Percentiles rank a stretch among this genome's conserved stretches.
Conservation (phyloP, 345 rosid genomes). For the Syzygium oleosum region DNA sequence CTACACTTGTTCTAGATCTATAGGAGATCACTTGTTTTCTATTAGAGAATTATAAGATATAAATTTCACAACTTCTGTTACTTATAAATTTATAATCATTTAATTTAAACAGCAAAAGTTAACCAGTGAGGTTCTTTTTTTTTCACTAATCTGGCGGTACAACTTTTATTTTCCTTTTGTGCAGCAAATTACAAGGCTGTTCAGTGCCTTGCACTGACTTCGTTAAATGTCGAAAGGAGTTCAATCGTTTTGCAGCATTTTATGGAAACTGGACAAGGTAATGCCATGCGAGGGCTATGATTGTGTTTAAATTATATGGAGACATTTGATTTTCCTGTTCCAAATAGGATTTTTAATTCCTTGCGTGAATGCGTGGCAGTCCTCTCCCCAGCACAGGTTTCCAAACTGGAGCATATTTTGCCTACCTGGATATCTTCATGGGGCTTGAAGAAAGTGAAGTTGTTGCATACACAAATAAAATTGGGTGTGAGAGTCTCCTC, state of each 20-base stretch:
- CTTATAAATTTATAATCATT: not conserved
- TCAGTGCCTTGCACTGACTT: conserved; percentile 66
- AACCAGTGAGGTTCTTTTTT: not conserved
- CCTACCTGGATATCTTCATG: conserved; percentile 46
- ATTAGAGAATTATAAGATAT: not conserved
- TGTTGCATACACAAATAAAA: conserved; percentile 30
- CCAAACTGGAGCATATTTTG: conserved; percentile 58
- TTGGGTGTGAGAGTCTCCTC: conserved; percentile 71
- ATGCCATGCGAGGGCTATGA: not conserved
- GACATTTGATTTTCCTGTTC: not conserved
- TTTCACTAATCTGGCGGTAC: not conserved
- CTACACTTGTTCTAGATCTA: not conserved
- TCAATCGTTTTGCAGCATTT: conserved; percentile 64
- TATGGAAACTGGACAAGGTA: conserved; percentile 69
- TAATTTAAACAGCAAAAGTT: not conserved
- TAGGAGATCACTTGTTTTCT: not conserved
- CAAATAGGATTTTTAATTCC: not conserved
- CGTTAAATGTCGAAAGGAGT: conserved; percentile 70
- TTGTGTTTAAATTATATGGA: not conserved
- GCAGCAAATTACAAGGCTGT: conserved; percentile 95
- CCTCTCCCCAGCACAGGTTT: conserved; percentile 71
- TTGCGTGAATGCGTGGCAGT: conserved; percentile 42
- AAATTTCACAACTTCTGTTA: not conserved
- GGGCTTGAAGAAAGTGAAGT: conserved; percentile 23
- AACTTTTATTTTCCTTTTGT: not conserved